phyloP scores from a whole-genome alignment of 139 green algal genomes.

The Tetraselmis striata region DNA sequence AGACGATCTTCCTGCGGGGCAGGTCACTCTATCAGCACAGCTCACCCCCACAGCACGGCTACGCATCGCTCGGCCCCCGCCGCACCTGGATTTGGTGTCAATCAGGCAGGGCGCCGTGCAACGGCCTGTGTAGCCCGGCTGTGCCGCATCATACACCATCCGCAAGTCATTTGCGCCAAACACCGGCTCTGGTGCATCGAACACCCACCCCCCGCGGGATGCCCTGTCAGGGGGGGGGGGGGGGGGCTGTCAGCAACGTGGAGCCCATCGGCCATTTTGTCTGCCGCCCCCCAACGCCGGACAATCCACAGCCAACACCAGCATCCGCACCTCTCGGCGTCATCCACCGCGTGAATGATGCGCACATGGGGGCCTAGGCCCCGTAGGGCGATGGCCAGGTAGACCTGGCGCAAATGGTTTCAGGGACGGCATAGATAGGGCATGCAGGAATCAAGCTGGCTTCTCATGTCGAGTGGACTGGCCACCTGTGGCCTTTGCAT shows the following conservation, averaged over 20 bases:
- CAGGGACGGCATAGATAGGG: not conserved
- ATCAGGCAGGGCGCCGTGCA: constrained; percentile 86
- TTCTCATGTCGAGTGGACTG: constrained; percentile 1
- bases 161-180: constrained; percentile 53
- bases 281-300: constrained; percentile 14
- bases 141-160: constrained; percentile 70
- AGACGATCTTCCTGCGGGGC: constrained; percentile 36
- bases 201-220: constrained; percentile 66
- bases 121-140: constrained; percentile 62
- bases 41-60: too few relatives aligned
- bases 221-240: constrained; percentile 75
- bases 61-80: too few relatives aligned
- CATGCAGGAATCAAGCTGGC: constrained; percentile 25
- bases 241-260: constrained; percentile 44
- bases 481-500: constrained; percentile 20
- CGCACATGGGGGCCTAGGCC: not conserved
- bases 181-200: constrained; percentile 39
- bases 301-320: constrained; percentile 60
- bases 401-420: not conserved
- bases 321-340: constrained; percentile 28
- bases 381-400: constrained; percentile 7
- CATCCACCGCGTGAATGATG: constrained; percentile 2
- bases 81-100: constrained; percentile 35
- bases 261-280: constrained; percentile 22
- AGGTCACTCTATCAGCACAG: too few relatives aligned